Evolutionary conservation across 352 stramenopile species (phyloP).

Genomic region (Phytophthora litchii): DNA sequence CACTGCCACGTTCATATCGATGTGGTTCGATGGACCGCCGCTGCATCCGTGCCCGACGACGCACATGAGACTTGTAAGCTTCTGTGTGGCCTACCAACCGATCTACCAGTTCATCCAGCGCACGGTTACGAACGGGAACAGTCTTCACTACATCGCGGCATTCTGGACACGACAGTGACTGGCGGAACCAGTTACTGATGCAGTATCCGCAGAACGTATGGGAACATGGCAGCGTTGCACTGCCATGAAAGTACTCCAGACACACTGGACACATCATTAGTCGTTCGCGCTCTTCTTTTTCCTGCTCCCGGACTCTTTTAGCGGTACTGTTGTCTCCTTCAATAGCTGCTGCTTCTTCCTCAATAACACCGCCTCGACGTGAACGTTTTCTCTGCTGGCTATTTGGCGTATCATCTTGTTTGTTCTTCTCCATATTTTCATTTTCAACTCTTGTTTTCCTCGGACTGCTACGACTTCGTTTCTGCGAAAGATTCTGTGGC

Average conservation of each 20-base stretch:
- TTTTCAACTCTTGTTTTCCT: constrained; percentile 15
- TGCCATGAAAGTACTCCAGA: constrained; percentile 81
- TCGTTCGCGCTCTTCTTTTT: constrained; percentile 59
- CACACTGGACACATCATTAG: constrained; percentile 85
- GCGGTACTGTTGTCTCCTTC: constrained; percentile 12
- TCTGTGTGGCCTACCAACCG: constrained; percentile 71
- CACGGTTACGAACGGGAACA: constrained; percentile 79
- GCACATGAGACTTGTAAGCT: constrained; percentile 54
- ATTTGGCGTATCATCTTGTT: constrained; percentile 24
- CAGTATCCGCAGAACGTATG: constrained; percentile 87
- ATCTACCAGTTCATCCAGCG: constrained; percentile 79
- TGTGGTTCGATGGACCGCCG: constrained; percentile 17
- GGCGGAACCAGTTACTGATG: constrained; percentile 81
- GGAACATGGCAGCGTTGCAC: constrained; percentile 79
- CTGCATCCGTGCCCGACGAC: constrained; percentile 40
- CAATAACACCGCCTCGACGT: constrained; percentile 27
- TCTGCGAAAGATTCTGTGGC: constrained; percentile 29
- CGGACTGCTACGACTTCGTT: constrained; percentile 34
- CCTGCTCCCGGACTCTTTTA: constrained; percentile 28
- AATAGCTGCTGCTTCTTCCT: constrained; percentile 22
- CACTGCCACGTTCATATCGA: constrained; percentile 18
- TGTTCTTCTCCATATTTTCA: constrained; percentile 30
- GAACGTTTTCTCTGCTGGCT: constrained; percentile 49
- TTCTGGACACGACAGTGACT: constrained; percentile 77
- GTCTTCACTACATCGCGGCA: constrained; percentile 70